Conservation (phyloP, 73 alveolate genomes). For the Stentor coeruleus region DNA sequence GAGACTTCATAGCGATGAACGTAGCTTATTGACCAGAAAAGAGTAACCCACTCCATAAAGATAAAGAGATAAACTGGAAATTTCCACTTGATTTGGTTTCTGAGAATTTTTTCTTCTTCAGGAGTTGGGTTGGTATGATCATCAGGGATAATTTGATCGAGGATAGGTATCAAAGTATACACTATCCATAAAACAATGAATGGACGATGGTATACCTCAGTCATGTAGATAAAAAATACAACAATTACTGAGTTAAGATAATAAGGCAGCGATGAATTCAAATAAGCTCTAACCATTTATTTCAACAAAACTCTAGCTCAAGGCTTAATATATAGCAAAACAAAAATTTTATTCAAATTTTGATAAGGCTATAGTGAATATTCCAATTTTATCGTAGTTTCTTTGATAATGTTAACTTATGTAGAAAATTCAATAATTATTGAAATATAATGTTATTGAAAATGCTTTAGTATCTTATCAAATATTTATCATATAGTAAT, state of each 20-base stretch:
- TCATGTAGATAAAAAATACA: background rate
- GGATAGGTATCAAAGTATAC: slow-evolving; percentile 42
- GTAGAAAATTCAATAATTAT: too few species aligned
- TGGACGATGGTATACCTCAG: slow-evolving; percentile 28
- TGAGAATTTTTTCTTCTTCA: slow-evolving; percentile 40
- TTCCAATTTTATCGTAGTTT: too few species aligned
- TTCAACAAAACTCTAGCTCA: too few species aligned
- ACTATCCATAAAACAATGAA: slow-evolving; percentile 36
- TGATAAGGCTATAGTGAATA: too few species aligned
- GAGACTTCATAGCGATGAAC: background rate
- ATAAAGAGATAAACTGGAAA: slow-evolving; percentile 39
- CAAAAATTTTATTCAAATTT: too few species aligned
- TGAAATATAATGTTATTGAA: too few species aligned
- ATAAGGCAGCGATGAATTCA: background rate
- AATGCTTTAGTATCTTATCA: too few species aligned
- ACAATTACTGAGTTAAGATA: background rate
- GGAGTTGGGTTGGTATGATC: slow-evolving; percentile 48
- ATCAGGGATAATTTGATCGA: slow-evolving; percentile 32
- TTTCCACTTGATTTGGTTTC: slow-evolving; percentile 31
- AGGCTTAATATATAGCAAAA: too few species aligned
- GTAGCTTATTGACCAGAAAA: slow-evolving; percentile 31
- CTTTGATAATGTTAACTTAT: too few species aligned
- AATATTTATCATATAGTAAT: too few species aligned
- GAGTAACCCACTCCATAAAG: slow-evolving; percentile 36
- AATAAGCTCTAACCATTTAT: background rate